A percentile compares a stretch with the other conserved stretches of the same genome.
Conservation (phyloP, 2,329 filamentous ascomycete genomes). For the Talaromyces sp. region DNA sequence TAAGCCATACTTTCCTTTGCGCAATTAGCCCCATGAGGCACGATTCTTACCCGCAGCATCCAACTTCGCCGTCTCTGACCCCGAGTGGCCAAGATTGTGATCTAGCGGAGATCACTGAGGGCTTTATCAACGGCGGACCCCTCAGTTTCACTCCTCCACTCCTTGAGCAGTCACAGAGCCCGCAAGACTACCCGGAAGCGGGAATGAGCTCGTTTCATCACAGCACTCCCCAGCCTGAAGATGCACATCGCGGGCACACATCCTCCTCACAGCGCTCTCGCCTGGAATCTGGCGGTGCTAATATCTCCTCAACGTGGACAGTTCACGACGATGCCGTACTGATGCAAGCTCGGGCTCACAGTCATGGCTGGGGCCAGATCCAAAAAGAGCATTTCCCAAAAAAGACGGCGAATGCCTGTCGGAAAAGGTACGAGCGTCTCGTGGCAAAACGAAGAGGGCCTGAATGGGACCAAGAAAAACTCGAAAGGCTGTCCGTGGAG, state of each 20-base stretch:
- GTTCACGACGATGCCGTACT: constrained; percentile 69
- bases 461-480: constrained; percentile 71
- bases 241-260: neutral
- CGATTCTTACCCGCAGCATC: constrained; percentile 8
- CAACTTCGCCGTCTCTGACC: constrained; percentile 10
- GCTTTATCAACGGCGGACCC: constrained; percentile 9
- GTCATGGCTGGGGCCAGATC: constrained; percentile 80
- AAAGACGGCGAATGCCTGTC: constrained; percentile 77
- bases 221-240: neutral
- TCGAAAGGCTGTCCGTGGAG: constrained; percentile 68
- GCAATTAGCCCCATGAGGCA: constrained; percentile 9
- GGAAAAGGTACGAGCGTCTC: constrained; percentile 80
- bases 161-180: neutral
- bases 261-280: neutral
- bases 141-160: constrained; percentile 6
- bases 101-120: constrained; percentile 11
- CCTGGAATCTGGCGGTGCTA: constrained; percentile 4
- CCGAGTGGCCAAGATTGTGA: constrained; percentile 11
- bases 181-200: neutral
- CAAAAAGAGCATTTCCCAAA: constrained; percentile 67
- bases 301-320: constrained; percentile 58
- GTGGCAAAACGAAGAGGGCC: constrained; percentile 68
- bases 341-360: constrained; percentile 64
- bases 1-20: neutral
- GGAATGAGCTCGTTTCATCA: constrained; percentile 3